Conservation (phyloP, 805 yeast species). For the Babjeviella inositovora region DNA sequence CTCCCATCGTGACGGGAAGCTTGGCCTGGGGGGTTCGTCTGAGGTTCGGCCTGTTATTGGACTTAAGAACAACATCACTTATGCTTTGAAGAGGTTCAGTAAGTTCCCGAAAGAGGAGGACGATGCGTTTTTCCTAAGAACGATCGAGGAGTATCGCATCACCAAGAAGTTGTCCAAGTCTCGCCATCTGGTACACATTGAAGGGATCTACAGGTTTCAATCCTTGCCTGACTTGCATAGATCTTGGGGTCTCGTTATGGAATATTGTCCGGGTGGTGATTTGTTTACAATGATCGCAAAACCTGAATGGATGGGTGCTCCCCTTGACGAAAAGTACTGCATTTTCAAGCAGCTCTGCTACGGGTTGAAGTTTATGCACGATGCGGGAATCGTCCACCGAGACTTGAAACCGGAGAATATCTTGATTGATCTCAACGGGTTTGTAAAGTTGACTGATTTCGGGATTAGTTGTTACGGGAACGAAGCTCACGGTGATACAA, state of each 20-base stretch:
- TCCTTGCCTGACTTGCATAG: constrained; percentile 16
- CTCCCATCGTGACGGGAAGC: constrained; percentile 22
- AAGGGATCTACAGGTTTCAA: constrained; percentile 18
- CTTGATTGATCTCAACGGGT: constrained; percentile 20
- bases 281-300: constrained; percentile 18
- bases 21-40: background rate
- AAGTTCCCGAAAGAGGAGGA: constrained; percentile 21
- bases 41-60: too few relatives aligned
- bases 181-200: constrained; percentile 22
- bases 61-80: constrained; percentile 10
- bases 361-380: constrained; percentile 56
- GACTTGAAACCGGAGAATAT: constrained; percentile 74
- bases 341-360: constrained; percentile 43
- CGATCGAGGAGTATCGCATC: constrained; percentile 19
- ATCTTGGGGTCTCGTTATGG: constrained; percentile 28
- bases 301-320: constrained; percentile 25
- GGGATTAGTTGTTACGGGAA: constrained; percentile 28
- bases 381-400: constrained; percentile 55
- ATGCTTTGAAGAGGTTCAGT: constrained; percentile 22
- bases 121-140: constrained; percentile 22
- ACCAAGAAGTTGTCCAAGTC: constrained; percentile 10
- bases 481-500: constrained; percentile 14
- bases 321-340: constrained; percentile 18
- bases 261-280: constrained; percentile 24
- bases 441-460: constrained; percentile 25